phyloP scores from a whole-genome alignment of 805 yeast species.

The Candida bentonensis region DNA sequence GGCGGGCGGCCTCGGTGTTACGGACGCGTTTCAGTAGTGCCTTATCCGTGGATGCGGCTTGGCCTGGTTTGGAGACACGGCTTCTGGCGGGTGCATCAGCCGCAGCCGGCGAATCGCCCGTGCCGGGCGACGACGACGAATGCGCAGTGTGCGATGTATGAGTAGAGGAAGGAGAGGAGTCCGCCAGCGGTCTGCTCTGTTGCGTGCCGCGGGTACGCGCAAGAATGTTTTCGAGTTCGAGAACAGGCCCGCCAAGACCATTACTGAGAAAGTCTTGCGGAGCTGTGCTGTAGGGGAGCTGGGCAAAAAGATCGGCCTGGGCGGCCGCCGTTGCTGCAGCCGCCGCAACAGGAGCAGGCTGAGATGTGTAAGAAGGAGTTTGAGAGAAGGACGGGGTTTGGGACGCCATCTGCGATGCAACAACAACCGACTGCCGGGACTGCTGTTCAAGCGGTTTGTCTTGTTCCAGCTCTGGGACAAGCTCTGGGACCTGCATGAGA shows the following conservation, averaged over 20 bases:
- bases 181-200: not conserved
- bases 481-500: not conserved
- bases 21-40: slow-evolving; percentile 73
- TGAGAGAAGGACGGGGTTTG: not conserved
- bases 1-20: slow-evolving; percentile 78
- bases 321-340: not conserved
- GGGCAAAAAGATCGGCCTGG: not conserved
- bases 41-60: slow-evolving; percentile 18
- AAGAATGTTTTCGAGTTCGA: not conserved
- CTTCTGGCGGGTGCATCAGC: not conserved
- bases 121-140: not conserved
- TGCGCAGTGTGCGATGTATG: not conserved
- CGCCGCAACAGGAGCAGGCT: not conserved
- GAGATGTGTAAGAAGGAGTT: not conserved
- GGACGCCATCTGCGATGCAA: not conserved
- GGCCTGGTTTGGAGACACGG: not conserved
- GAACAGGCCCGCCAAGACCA: not conserved
- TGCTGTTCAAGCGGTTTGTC: not conserved
- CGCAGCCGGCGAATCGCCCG: not conserved
- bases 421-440: not conserved
- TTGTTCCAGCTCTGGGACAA: not conserved
- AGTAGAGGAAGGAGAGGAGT: too few species aligned
- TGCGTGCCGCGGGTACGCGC: not conserved
- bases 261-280: not conserved
- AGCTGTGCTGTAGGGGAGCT: not conserved